Conservation (phyloP, 345 rosid species). For the Trapa incisa region DNA sequence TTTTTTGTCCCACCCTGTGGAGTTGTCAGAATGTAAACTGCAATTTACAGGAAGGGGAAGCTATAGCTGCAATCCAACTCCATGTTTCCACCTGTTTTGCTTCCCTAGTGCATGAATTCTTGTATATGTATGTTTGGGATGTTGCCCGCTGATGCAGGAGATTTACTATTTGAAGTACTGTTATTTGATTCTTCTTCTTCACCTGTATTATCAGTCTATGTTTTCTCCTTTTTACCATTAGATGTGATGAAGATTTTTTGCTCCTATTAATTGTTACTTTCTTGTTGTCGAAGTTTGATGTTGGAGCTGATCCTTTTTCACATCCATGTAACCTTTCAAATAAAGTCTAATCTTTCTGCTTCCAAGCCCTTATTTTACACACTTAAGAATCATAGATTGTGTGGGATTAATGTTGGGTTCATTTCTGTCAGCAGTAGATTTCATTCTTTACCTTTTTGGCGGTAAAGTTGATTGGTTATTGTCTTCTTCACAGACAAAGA, state of each 20-base stretch:
- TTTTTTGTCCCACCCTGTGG: background rate
- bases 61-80: background rate
- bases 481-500: constrained; percentile 48
- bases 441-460: background rate
- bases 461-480: background rate
- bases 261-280: background rate
- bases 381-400: background rate
- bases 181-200: background rate
- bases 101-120: background rate
- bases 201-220: background rate
- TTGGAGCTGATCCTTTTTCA: background rate
- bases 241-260: background rate
- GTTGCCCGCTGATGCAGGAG: background rate
- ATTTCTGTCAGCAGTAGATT: background rate
- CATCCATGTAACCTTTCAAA: background rate
- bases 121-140: background rate
- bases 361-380: background rate
- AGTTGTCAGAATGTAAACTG: background rate
- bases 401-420: background rate
- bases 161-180: background rate
- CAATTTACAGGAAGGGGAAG: background rate
- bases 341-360: background rate
- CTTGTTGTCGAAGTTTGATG: background rate
- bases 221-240: background rate
- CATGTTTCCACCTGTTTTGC: background rate